Conservation (phyloP, 1,284 basidiomycete genomes). For the Trichosporon coremiiforme region DNA sequence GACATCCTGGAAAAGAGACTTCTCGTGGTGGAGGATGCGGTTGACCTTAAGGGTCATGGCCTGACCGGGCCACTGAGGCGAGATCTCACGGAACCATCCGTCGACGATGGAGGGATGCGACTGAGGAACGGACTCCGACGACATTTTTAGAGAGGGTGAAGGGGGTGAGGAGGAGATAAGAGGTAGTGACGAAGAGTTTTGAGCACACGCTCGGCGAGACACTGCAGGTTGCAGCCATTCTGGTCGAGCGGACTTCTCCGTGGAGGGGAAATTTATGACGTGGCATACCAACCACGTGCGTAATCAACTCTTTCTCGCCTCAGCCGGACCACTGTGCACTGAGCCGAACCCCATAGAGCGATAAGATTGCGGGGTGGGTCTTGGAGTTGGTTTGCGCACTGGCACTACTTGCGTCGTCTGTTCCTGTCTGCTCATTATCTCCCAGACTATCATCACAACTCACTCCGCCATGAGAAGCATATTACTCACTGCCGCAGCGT, state of each 20-base stretch:
- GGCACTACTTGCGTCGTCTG: too few species aligned
- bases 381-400: too few species aligned
- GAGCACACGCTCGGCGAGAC: conserved; percentile 14
- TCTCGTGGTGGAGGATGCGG: conserved; percentile 92
- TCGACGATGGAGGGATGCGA: conserved; percentile 58
- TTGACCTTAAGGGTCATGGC: conserved; percentile 94
- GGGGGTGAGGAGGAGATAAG: not conserved
- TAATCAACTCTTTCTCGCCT: conserved; percentile 10
- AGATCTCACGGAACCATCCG: conserved; percentile 98
- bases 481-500: too few species aligned
- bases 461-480: too few species aligned
- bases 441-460: too few species aligned
- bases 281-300: conserved; percentile 12
- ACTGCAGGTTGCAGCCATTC: not conserved
- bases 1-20: conserved; percentile 86
- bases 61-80: conserved; percentile 95
- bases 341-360: too few species aligned
- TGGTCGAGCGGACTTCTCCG: conserved; percentile 15
- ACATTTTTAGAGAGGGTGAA: conserved; percentile 35
- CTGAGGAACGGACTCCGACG: conserved; percentile 33
- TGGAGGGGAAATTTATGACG: not conserved
- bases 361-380: too few species aligned
- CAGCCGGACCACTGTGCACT: too few species aligned
- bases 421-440: too few species aligned
- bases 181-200: conserved; percentile 14